phyloP scores from a whole-genome alignment of 192 early-diverging fungal genomes.

The Jimgerdemannia flammicorona region DNA sequence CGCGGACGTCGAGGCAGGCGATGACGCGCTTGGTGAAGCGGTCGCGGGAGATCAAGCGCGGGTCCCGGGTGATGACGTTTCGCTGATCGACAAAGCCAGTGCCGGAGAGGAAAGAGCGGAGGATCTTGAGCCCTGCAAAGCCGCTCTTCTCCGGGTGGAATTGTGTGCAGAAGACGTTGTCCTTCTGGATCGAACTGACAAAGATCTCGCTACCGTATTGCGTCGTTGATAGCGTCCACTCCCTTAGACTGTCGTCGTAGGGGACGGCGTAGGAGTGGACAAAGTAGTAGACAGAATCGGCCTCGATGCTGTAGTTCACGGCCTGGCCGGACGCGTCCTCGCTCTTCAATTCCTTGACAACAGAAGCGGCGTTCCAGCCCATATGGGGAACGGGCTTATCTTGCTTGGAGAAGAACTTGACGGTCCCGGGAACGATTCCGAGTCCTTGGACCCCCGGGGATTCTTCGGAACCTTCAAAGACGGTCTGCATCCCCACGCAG shows the following conservation, averaged over 20 bases:
- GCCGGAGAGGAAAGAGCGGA: constrained; percentile 75
- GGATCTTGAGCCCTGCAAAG: constrained; percentile 75
- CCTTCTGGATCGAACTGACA: constrained; percentile 74
- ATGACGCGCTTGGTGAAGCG: constrained; percentile 86
- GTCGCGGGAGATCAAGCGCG: constrained; percentile 35
- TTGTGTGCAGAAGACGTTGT: constrained; percentile 95
- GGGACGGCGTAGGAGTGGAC: constrained; percentile 95
- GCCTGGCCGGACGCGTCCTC: constrained; percentile 7
- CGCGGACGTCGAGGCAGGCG: constrained; percentile 94
- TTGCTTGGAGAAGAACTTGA: constrained; percentile 58
- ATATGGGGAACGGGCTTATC: constrained; percentile 96
- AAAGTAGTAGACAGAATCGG: constrained; percentile 85
- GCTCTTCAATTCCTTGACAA: constrained; percentile 34
- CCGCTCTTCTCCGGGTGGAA: constrained; percentile 99
- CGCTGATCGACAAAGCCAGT: constrained; percentile 23
- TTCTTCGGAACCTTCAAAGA: constrained; percentile 92
- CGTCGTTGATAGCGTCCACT: constrained; percentile 79
- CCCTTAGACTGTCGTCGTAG: constrained; percentile 48
- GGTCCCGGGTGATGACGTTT: constrained; percentile 1
- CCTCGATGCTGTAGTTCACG: constrained; percentile 33
- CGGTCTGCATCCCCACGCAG: constrained; percentile 96
- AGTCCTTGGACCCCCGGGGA: constrained; percentile 74
- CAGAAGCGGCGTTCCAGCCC: constrained; percentile 85
- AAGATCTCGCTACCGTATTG: constrained; percentile 88
- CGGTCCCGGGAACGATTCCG: constrained; percentile 74